Percentiles rank a stretch among this genome's conserved stretches.
These are phyloP conservation scores for Corylus americana DNA, from an alignment of 306 rosid species.

Conservation along the genomic window DNA sequence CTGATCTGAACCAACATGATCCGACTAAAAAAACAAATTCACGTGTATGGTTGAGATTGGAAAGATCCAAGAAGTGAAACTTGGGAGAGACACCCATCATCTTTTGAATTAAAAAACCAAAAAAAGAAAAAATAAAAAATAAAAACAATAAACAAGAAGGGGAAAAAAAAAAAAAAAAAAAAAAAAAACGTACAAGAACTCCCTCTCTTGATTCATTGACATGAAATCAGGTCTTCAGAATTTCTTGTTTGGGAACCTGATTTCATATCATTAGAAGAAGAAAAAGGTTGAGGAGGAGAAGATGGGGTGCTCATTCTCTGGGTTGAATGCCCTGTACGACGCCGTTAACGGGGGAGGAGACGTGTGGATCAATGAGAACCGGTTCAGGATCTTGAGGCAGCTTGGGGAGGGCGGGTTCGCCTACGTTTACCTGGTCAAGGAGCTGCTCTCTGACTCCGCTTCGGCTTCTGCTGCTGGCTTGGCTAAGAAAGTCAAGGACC, in stretches of 20 bases:
- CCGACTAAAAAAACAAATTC: conserved; percentile 3
- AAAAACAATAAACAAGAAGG: background rate
- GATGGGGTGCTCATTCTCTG: conserved; percentile 98
- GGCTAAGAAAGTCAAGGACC: conserved; percentile 69
- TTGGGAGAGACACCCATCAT: background rate
- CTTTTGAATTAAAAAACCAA: background rate
- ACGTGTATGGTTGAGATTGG: conserved; percentile 42
- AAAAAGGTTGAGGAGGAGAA: background rate
- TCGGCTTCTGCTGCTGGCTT: conserved; percentile 53
- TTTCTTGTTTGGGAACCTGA: conserved; percentile 34
- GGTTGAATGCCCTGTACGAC: conserved; percentile 81
- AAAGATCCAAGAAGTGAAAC: conserved; percentile 28
- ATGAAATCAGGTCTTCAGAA: conserved; percentile 60
- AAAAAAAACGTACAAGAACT: background rate
- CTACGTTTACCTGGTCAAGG: conserved; percentile 80
- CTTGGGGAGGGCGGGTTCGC: conserved; percentile 99
- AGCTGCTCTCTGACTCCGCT: conserved; percentile 50
- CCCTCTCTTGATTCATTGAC: conserved; percentile 6
- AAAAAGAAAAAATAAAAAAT: background rate
- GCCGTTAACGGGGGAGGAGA: conserved; percentile 95
- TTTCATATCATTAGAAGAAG: conserved; percentile 26
- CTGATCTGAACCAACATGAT: too few species aligned
- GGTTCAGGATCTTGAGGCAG: conserved; percentile 86
- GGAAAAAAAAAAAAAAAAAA: background rate
- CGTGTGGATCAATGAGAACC: conserved; percentile 94